Base-by-base conservation (phyloP, 2,329 filamentous ascomycete genomes). In the Mycocentrospora acerina region DNA sequence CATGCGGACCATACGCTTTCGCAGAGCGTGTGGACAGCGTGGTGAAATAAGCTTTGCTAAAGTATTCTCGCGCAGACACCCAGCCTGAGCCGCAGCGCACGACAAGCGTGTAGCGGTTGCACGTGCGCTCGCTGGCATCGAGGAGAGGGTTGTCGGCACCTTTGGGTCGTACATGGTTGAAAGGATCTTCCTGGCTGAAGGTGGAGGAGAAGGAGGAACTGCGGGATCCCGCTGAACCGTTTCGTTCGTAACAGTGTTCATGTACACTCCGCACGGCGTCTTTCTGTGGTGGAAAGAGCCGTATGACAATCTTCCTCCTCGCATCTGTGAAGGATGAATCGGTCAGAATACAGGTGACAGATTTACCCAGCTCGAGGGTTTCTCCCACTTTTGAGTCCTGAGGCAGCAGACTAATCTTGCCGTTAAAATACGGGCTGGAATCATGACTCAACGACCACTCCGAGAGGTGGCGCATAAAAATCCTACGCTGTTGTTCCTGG, bases 21-120 rank as follows among this genome's bases (percentile, higher is more conserved):
- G 19, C 14, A n/a, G 28, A 12, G 24, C 16, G 35, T 24, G 39
- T 35, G n/a, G 43, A 38, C 3, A 46, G 42, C 27, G 37, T 44
- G 2, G 35, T 37, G 24, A 60, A 53, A 37, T 62, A 52, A 13
- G 58, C 37, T 30, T 55, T 59, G 37, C 48, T 51, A 31, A 65
- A 44, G 19, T 54, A 63, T 6, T 62, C 55, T 12, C 60, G 49
- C 5, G 60, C 59, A 7, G 51, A 44, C 18, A 64, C 43, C 59
- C 59, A 65, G 5, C 61, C 55, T 3, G 61, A 51, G 4, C 60
- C 61, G 24, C 43, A 57, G 12, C 61, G 53, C 3, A 64, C 30
- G 7, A 60, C 52, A 13, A 64, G 37, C 16, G 45, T 48, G 33
- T 64, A 64, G n/a, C n/a, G n/a, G n/a, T n/a, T n/a, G n/a, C n/a